Evolutionary conservation across 2,329 filamentous ascomycete genomes (phyloP).

Genomic region (Falciphora oryzae): DNA sequence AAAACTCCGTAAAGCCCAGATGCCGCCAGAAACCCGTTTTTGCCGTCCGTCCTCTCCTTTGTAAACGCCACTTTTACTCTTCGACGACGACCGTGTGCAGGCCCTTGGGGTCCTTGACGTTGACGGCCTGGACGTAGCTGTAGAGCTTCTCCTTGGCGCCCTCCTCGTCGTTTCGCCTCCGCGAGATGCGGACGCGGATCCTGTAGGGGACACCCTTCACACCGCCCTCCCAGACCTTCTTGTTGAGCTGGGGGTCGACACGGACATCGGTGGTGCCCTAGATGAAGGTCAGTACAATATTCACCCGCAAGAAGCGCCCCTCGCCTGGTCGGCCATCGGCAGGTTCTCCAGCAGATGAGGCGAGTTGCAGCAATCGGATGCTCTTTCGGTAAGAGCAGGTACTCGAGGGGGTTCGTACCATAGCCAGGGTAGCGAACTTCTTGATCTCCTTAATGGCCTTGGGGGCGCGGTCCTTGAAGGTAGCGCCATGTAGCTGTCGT

Average conservation of each 20-base stretch:
- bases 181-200: slow-evolving; percentile 95
- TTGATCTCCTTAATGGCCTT: slow-evolving; percentile 99
- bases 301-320: not conserved
- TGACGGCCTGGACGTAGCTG: slow-evolving; percentile 99
- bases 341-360: not conserved
- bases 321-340: not conserved
- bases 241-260: slow-evolving; percentile 97
- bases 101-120: slow-evolving; percentile 99
- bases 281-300: slow-evolving; percentile 15
- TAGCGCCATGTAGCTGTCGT: slow-evolving; percentile 81
- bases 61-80: slow-evolving; percentile 44
- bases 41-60: slow-evolving; percentile 21
- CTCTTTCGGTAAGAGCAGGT: not conserved
- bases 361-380: slow-evolving; percentile 2
- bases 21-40: slow-evolving; percentile 14
- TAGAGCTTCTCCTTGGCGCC: slow-evolving; percentile 99
- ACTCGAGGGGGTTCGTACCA: slow-evolving; percentile 57
- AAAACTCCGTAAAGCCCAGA: slow-evolving; percentile 12
- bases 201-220: slow-evolving; percentile 99
- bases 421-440: slow-evolving; percentile 84
- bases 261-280: slow-evolving; percentile 97
- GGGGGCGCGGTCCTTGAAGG: slow-evolving; percentile 99
- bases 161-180: slow-evolving; percentile 99
- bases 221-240: slow-evolving; percentile 99
- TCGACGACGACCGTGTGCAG: slow-evolving; percentile 86